Evolutionary conservation across 352 stramenopile species (phyloP).

Genomic region (Pseudoperonospora humuli): DNA sequence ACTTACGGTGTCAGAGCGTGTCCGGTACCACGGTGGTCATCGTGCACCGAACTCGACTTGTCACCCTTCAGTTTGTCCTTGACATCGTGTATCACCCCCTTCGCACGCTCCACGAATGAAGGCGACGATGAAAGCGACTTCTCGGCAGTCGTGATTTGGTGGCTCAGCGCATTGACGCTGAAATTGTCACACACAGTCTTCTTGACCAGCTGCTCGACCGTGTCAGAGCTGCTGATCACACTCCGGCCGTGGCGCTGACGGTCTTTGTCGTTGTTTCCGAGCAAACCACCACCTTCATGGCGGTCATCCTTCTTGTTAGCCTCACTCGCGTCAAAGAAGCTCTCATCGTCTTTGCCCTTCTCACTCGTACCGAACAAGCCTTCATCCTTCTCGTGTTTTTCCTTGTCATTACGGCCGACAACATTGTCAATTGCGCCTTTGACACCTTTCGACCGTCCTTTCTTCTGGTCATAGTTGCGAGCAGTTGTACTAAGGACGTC

Average conservation of each 20-base stretch:
- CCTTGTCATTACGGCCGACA: constrained; percentile 4
- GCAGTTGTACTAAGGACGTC: constrained; percentile 10
- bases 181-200: constrained; percentile 13
- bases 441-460: constrained; percentile 16
- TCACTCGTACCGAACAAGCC: neutral
- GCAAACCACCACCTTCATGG: neutral
- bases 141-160: constrained; percentile 7
- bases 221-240: constrained; percentile 5
- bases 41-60: constrained; percentile 6
- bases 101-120: constrained; percentile 16
- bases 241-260: neutral
- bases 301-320: neutral
- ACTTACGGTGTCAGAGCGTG: constrained; percentile 1
- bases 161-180: constrained; percentile 13
- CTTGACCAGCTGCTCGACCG: constrained; percentile 16
- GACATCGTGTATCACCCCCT: constrained; percentile 12
- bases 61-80: constrained; percentile 11
- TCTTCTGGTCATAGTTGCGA: constrained; percentile 19
- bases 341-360: neutral
- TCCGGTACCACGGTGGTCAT: neutral
- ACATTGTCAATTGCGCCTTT: constrained; percentile 16
- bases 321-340: neutral
- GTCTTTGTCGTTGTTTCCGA: neutral
- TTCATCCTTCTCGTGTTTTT: constrained; percentile 5
- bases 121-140: constrained; percentile 13